These are phyloP conservation scores for Casuarina cunninghamiana DNA, from an alignment of 306 rosid species.

Conservation along the genomic window DNA sequence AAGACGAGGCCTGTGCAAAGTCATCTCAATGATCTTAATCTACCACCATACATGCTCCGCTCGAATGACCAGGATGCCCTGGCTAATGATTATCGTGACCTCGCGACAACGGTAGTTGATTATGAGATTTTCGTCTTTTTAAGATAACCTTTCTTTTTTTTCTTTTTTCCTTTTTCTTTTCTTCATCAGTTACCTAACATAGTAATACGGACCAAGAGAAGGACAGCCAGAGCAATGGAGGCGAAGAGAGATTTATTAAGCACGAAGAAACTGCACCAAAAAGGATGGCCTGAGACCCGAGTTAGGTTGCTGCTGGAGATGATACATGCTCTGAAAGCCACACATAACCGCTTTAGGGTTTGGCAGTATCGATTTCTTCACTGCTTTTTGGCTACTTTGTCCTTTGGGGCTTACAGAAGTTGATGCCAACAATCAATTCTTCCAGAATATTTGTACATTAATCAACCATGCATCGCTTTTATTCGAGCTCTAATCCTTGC, in stretches of 20 bases:
- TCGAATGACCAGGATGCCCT: constrained; percentile 44
- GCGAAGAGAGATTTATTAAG: constrained; percentile 16
- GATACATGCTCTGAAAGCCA: constrained; percentile 49
- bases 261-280: constrained; percentile 25
- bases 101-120: constrained; percentile 26
- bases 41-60: constrained; percentile 35
- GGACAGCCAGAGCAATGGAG: background rate
- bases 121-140: constrained; percentile 36
- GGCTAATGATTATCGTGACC: constrained; percentile 32
- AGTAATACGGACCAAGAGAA: constrained; percentile 27
- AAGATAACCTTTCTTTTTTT: background rate
- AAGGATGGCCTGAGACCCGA: constrained; percentile 35
- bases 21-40: constrained; percentile 72
- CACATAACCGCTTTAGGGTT: constrained; percentile 52
- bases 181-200: constrained; percentile 40
- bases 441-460: too few relatives aligned
- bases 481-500: too few relatives aligned
- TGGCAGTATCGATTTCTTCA: constrained; percentile 52
- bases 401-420: constrained; percentile 48
- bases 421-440: constrained; percentile 4
- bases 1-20: constrained; percentile 73
- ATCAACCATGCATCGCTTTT: too few relatives aligned
- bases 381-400: constrained; percentile 36
- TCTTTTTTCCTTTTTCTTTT: constrained; percentile 9
- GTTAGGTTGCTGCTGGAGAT: constrained; percentile 43